Percentiles rank a stretch among this genome's conserved stretches.
These are phyloP conservation scores for Lentinula lateritia DNA, from an alignment of 768 basidiomycete species.

Conservation along the genomic window DNA sequence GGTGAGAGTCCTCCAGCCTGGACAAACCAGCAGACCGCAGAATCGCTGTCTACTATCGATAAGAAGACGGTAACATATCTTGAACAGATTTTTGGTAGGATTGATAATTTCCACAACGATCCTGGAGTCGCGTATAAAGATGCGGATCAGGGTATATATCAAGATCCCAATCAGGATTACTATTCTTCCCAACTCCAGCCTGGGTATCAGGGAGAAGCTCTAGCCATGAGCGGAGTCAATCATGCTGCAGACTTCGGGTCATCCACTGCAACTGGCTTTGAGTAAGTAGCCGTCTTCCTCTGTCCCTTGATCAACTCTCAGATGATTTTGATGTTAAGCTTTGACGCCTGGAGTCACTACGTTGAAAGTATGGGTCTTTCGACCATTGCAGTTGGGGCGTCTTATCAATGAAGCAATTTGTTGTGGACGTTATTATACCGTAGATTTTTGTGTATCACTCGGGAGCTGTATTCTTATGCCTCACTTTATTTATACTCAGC, in stretches of 20 bases:
- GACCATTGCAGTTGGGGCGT: not conserved
- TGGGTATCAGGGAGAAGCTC: not conserved
- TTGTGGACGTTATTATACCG: no score
- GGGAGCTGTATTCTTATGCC: no score
- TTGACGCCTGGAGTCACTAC: not conserved
- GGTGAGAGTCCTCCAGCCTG: not conserved
- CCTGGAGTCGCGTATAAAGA: not conserved
- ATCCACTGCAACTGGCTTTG: not conserved
- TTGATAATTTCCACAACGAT: not conserved
- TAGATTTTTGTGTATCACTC: no score
- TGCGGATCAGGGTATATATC: not conserved
- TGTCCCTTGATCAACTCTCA: not conserved
- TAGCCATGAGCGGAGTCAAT: not conserved
- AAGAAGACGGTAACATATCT: slow-evolving; percentile 1
- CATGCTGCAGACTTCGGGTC: not conserved
- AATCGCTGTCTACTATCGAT: not conserved
- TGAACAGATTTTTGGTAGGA: slow-evolving; percentile 1
- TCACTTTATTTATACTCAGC: no score
- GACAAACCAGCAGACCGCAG: not conserved
- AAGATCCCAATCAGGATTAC: not conserved
- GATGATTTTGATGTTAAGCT: not conserved
- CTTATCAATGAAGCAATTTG: not conserved
- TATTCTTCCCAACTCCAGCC: slow-evolving; percentile 1
- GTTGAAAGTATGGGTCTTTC: slow-evolving; percentile 5
- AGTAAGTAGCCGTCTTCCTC: not conserved